A percentile compares a stretch with the other conserved stretches of the same genome.
Conservation (phyloP, 352 stramenopile species). For the Phytophthora ramorum region DNA sequence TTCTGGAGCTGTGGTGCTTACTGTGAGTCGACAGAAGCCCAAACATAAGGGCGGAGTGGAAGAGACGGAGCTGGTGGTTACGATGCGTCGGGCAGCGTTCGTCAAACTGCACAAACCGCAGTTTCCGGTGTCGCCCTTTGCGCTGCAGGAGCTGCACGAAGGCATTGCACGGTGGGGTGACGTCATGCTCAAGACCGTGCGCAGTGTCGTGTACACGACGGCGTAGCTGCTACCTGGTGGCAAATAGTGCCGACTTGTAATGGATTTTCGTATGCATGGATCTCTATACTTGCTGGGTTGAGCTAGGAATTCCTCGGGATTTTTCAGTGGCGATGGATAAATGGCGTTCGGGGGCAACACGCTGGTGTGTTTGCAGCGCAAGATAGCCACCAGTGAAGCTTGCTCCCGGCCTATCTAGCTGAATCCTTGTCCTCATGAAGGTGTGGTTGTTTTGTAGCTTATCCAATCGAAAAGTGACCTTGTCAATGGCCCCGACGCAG, state of each 20-base stretch:
- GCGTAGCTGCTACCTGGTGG: slow-evolving; percentile 12
- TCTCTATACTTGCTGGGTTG: too few relatives aligned
- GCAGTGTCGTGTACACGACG: slow-evolving; percentile 38
- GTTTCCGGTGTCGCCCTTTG: slow-evolving; percentile 28
- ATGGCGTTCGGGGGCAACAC: too few relatives aligned
- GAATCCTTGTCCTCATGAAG: background rate
- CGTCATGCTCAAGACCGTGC: slow-evolving; percentile 43
- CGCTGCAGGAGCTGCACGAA: slow-evolving; percentile 36
- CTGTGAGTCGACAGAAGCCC: slow-evolving; percentile 16
- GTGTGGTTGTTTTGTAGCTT: background rate
- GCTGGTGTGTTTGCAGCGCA: background rate
- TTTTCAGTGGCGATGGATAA: too few relatives aligned
- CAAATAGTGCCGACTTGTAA: background rate
- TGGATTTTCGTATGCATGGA: background rate
- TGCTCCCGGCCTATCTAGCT: background rate
- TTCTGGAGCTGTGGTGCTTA: slow-evolving; percentile 29
- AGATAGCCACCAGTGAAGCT: background rate
- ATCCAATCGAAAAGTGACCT: background rate
- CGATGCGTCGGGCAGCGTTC: slow-evolving; percentile 34
- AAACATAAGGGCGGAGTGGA: slow-evolving; percentile 18
- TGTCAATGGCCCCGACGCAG: background rate
- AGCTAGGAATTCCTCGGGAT: too few relatives aligned
- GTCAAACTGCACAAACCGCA: slow-evolving; percentile 36
- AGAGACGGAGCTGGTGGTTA: slow-evolving; percentile 37
- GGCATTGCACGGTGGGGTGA: slow-evolving; percentile 39